Base-by-base conservation (phyloP, 805 yeast genomes). In the Wickerhamiella slavikovae region DNA sequence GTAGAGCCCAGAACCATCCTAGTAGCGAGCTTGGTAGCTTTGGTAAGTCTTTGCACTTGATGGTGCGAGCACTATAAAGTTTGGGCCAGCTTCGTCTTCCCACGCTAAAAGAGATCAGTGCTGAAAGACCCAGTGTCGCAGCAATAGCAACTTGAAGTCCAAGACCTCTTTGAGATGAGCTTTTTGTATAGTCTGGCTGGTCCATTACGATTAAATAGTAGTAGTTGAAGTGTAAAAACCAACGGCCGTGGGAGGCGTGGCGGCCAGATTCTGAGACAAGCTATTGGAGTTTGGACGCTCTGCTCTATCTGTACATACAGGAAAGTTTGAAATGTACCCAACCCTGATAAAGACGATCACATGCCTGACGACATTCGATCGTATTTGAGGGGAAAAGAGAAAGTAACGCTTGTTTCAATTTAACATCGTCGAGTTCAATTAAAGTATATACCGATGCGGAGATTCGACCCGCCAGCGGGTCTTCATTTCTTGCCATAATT, bases 141-240 rank as follows among this genome's bases (percentile, higher is more conserved):
- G 95, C 91, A 20, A 83, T 64, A 9, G 65, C 52, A 5, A 79
- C 54, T 52, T 85, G 96, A 5, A 85, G 71, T 7, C 74, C 66
- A 1, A 83, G 75, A 27, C 82, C 72, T 32, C 79, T 43, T 37
- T 52, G 52, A 24, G 48, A 48, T 28, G 37, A 38, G 22, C 38
- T 40, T 18, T 15, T 26, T 6, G 38, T 29, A 22, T 34, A 34
- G 22, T 31, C 38, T 5, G 36, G 30, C 13, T 35, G 42, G 28
- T 28, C 8, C 4, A 15, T 11, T n/a, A n/a, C n/a, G n/a, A n/a
- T n/a, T n/a, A n/a, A n/a, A 23, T 5, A 12, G 25, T 15, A 13
- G 25, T 4, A 16, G 5, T 4, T n/a, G n/a, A n/a, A n/a, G 22
- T n/a, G 7, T n/a, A 11, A 13, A 7, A 19, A 7, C 10, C 21